Conservation (phyloP, 805 yeast species). For the Candida morakotiae region DNA sequence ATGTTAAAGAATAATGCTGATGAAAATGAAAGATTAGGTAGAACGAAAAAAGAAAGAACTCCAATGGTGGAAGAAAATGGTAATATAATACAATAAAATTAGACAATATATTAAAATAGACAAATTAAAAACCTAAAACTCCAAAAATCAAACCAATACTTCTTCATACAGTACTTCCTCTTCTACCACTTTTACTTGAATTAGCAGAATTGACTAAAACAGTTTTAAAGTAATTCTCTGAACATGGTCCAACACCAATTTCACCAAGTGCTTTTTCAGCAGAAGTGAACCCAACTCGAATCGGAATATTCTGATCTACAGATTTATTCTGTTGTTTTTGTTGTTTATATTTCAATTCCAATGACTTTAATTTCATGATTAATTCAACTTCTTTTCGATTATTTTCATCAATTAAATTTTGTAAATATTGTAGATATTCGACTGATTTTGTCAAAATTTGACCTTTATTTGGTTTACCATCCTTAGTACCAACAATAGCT, state of each 20-base stretch:
- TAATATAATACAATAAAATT: neutral
- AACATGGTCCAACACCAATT: constrained; percentile 81
- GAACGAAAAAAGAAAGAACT: constrained; percentile 11
- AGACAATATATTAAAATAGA: neutral
- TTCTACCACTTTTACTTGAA: constrained; percentile 18
- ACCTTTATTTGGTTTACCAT: constrained; percentile 83
- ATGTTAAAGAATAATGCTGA: constrained; percentile 55
- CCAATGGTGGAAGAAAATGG: too few species aligned
- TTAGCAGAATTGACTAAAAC: constrained; percentile 22
- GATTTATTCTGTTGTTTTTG: too few species aligned
- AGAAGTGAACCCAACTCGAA: constrained; percentile 53
- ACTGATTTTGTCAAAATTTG: constrained; percentile 74
- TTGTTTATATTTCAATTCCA: constrained; percentile 32
- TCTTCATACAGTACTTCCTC: constrained; percentile 14
- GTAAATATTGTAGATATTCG: constrained; percentile 64
- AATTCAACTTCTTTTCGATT: constrained; percentile 78
- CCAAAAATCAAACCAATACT: neutral
- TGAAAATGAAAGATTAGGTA: constrained; percentile 49
- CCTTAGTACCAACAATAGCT: constrained; percentile 63
- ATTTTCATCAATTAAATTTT: constrained; percentile 69
- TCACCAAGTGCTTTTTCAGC: constrained; percentile 74
- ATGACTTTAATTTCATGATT: constrained; percentile 52
- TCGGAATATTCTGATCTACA: constrained; percentile 30
- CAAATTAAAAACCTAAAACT: neutral
- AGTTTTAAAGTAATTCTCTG: constrained; percentile 35